Conservation (phyloP, 2,329 filamentous ascomycete species). For the Didymella keratinophila region DNA sequence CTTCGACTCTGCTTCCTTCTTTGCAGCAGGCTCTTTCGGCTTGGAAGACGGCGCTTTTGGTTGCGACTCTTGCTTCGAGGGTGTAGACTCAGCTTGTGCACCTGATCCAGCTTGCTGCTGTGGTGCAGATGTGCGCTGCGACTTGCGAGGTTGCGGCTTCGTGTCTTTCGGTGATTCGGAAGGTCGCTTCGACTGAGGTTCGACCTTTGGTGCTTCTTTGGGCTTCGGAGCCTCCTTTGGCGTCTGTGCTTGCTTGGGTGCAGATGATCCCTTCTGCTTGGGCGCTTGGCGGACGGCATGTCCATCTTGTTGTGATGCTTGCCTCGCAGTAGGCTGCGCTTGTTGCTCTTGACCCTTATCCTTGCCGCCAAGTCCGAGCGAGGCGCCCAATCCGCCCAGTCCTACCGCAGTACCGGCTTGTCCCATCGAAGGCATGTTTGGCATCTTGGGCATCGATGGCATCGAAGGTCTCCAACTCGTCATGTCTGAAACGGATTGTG, state of each 20-base stretch:
- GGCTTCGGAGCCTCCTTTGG: constrained; percentile 24
- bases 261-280: constrained; percentile 7
- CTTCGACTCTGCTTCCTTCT: constrained; percentile 8
- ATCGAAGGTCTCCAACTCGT: constrained; percentile 43
- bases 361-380: constrained; percentile 30
- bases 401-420: constrained; percentile 30
- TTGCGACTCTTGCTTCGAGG: constrained; percentile 1
- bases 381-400: constrained; percentile 39
- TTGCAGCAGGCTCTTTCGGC: background rate
- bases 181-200: constrained; percentile 21
- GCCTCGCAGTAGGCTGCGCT: constrained; percentile 14
- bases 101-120: constrained; percentile 1
- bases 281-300: constrained; percentile 7
- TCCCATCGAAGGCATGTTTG: constrained; percentile 30
- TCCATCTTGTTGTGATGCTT: constrained; percentile 25
- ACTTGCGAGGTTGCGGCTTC: constrained; percentile 13
- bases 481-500: constrained; percentile 45
- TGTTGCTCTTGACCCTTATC: constrained; percentile 18
- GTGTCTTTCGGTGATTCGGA: background rate
- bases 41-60: constrained; percentile 3
- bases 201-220: constrained; percentile 25
- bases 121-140: constrained; percentile 15
- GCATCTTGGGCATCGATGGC: constrained; percentile 39
- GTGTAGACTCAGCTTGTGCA: background rate
- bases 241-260: constrained; percentile 20